These are phyloP conservation scores for Linum tenue DNA, from an alignment of 345 rosid genomes.

Conservation along the genomic window DNA sequence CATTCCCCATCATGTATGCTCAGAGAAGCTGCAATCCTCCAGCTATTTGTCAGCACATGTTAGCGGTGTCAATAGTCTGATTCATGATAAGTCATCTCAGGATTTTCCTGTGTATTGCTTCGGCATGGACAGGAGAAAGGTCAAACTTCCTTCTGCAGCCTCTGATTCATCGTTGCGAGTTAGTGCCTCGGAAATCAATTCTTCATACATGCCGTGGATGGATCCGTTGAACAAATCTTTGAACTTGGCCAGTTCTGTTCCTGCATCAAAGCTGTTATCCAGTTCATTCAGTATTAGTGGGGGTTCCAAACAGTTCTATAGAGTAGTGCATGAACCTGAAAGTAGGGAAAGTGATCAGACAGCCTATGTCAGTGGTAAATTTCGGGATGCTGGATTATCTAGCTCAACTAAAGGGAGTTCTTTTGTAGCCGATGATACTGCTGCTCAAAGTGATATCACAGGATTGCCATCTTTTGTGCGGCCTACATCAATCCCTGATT, in stretches of 20 bases:
- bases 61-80: conserved; percentile 44
- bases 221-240: conserved; percentile 79
- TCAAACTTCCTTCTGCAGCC: conserved; percentile 49
- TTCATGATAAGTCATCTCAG: conserved; percentile 59
- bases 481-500: conserved; percentile 51
- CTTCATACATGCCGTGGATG: conserved; percentile 87
- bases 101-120: conserved; percentile 91
- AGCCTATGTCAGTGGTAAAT: conserved; percentile 44
- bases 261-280: conserved; percentile 78
- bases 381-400: conserved; percentile 62
- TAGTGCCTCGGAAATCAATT: conserved; percentile 61
- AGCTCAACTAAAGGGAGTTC: conserved; percentile 52
- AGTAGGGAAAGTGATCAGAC: conserved; percentile 75
- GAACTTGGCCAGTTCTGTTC: conserved; percentile 81
- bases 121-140: conserved; percentile 75
- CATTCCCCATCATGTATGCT: conserved; percentile 36
- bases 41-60: conserved; percentile 61
- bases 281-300: conserved; percentile 69
- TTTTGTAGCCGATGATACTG: conserved; percentile 50
- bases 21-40: conserved; percentile 72
- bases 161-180: conserved; percentile 79
- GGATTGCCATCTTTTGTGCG: conserved; percentile 60
- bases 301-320: conserved; percentile 79
- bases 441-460: conserved; percentile 40
- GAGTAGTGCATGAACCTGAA: conserved; percentile 97